Conservation (phyloP, 305 asterid species). For the Plantago lanceolata region DNA sequence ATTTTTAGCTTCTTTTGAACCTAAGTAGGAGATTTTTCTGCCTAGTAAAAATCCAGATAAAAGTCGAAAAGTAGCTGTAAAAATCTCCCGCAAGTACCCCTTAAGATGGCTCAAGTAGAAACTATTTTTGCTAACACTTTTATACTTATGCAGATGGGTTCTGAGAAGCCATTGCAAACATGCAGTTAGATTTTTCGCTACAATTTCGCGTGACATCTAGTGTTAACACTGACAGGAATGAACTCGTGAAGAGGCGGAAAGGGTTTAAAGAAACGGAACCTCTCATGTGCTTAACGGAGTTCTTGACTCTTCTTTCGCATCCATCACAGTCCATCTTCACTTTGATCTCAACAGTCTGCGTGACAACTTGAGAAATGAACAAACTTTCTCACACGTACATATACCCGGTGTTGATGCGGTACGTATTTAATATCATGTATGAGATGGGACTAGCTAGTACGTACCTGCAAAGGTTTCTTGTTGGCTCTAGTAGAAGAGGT, state of each 20-base stretch:
- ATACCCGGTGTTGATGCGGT: neutral
- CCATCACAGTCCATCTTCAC: slow-evolving; percentile 97
- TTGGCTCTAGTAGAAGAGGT: slow-evolving; percentile 41
- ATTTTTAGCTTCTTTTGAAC: too few species aligned
- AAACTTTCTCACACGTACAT: neutral
- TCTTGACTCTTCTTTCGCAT: slow-evolving; percentile 83
- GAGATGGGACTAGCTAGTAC: neutral
- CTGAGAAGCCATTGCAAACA: neutral
- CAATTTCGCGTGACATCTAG: too few species aligned
- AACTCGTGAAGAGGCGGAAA: neutral
- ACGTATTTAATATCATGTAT: slow-evolving; percentile 10
- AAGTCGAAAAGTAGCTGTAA: too few species aligned
- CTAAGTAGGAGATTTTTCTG: too few species aligned
- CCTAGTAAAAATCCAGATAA: too few species aligned
- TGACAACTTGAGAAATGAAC: neutral
- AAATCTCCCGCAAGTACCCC: too few species aligned
- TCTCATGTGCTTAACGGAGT: slow-evolving; percentile 60
- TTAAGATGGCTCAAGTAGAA: too few species aligned
- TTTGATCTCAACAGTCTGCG: slow-evolving; percentile 81
- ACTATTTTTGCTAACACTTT: neutral
- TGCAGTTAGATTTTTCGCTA: neutral
- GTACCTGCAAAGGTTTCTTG: slow-evolving; percentile 83
- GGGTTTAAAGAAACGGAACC: slow-evolving; percentile 30
- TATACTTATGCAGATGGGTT: neutral
- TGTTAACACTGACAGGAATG: neutral